Conservation (phyloP, 345 rosid genomes). For the Moricandia arvensis region DNA sequence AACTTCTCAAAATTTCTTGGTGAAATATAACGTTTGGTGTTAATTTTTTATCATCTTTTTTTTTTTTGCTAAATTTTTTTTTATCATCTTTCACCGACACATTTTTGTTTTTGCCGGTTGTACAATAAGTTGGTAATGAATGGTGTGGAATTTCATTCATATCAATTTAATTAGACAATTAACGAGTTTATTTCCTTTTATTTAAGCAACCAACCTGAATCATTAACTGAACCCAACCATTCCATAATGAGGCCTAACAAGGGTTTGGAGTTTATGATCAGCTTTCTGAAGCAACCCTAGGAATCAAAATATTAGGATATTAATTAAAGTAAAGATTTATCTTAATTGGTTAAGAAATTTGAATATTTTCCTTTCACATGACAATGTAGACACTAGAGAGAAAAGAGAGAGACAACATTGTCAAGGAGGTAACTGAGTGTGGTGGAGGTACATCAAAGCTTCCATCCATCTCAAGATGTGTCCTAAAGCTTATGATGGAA, state of each 20-base stretch:
- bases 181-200: conserved; percentile 28
- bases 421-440: conserved; percentile 37
- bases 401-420: neutral
- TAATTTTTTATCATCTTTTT: too few species aligned
- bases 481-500: conserved; percentile 43
- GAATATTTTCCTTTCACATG: conserved; percentile 18
- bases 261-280: conserved; percentile 16
- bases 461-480: conserved; percentile 44
- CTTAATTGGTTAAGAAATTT: neutral
- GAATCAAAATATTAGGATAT: neutral
- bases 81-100: neutral
- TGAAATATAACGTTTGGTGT: neutral
- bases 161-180: conserved; percentile 12
- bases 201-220: conserved; percentile 35
- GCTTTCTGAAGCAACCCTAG: conserved; percentile 34
- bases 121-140: conserved; percentile 2
- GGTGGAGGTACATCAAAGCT: conserved; percentile 42
- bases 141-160: neutral
- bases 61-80: too few species aligned
- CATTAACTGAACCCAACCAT: conserved; percentile 28
- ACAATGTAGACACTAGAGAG: neutral
- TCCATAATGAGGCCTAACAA: conserved; percentile 18
- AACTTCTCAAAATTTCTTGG: neutral
- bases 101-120: neutral
- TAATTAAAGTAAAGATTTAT: conserved; percentile 6